Evolutionary conservation across 371 early-diverging fungal genomes (phyloP), one percentile per base, ranked within the genome.

Genomic region (Umbelopsis sp.): DNA sequence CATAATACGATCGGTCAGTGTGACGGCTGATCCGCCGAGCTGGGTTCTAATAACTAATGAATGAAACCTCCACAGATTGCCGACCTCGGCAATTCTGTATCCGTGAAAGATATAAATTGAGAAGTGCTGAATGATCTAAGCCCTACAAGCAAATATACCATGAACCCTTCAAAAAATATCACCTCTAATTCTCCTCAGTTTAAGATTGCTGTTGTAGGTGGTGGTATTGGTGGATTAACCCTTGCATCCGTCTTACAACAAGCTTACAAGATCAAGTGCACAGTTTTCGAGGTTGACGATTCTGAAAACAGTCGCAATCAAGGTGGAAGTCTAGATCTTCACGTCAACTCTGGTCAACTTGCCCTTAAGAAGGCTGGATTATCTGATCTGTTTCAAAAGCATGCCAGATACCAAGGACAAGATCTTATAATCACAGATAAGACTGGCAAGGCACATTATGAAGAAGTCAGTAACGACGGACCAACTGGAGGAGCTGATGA

Each of bases 301-400:
- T 63, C 69, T 25, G 69, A 63, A 29, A 52, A 44, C 44, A 66
- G 70, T 51, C 73, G 80, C 20, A 11, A 70, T 0, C 82, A 82
- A 74, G 83, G 80, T 32, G 79, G 83, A n/a, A 69, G 77, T 20
- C 74, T 83, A 29, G 80, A 83, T 68, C 68, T 83, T 35, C 73
- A 83, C 50, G 50, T 32, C 50, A 74, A 72, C 46, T 71, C 80
- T 24, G 83, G 83, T 10, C 83, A 77, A 62, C 50, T 57, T 46
- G 83, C 83, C 7, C 57, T 83, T 24, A 67, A 65, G 51, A 66
- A 65, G 8, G 74, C 76, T 14, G 72, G 70, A 20, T 66, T 83
- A 16, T 64, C 35, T 63, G 64, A 68, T 22, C 52, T 75, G 65
- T 77, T 83, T 64, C 46, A 50, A 63, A 63, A 25, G 10, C 44